Evolutionary conservation across 1,284 basidiomycete species (phyloP), one percentile per base, ranked within the genome.

Genomic region (Agaricales sp.): DNA sequence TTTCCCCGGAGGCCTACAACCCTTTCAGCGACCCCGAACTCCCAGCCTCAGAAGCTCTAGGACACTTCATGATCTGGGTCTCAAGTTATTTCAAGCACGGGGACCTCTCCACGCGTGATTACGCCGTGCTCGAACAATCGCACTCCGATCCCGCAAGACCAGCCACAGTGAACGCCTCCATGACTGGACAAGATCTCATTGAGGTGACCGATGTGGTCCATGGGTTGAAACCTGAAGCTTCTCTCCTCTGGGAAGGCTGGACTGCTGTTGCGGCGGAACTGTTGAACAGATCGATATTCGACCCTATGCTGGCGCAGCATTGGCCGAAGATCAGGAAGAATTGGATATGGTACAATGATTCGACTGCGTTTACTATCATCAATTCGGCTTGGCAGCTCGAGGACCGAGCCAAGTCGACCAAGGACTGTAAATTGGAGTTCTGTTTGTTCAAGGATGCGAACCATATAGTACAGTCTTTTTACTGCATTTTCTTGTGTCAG

Each of bases 51-150:
- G 48, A 57, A 3, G 53, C 53, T 24, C 49, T 50, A 20, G 24
- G 48, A 4, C 48, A 45, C 22, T 59, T 61, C 48, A 47, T 52
- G 16, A 43, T 45, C 2, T 61, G 59, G 58, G 53, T 60, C 1
- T 52, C 57, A 6, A 50, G 54, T 3, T 61, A 61, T 47, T 58
- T 45, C 44, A 4, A 21, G 24, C 21, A 23, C 24, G 44, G 44
- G 4, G 24, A 26, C 44, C 44, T 45, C 44, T 26, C 24, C 20
- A 13, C 14, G 8, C 24, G 20, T 4, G 24, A 23, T 21, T 22
- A 16, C 20, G 12, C 4, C 20, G 44, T 23, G 6, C 44, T 23
- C 22, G 12, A 45, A 45, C 12, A 26, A 21, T 8, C 23, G 19
- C 11, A 21, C 13, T 11, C 20, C 8, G 44, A 45, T 24, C 14